A percentile compares a stretch with the other conserved stretches of the same genome.
These are phyloP conservation scores for Caloboletus firmus DNA, from an alignment of 1,284 basidiomycete genomes.

Conservation along the genomic window DNA sequence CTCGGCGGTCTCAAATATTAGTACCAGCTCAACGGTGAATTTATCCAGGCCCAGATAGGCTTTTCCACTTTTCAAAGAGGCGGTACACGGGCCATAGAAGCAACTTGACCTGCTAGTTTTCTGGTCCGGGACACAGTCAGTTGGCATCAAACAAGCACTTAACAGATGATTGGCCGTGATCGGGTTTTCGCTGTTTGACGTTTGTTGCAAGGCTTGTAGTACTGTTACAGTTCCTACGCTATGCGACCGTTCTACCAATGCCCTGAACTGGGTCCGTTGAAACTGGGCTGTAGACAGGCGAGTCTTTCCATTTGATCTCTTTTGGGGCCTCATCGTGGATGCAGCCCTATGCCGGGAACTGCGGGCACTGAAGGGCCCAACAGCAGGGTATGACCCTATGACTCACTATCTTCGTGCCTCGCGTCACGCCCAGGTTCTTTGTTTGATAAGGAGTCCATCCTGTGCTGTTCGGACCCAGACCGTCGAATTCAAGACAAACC, in stretches of 20 bases:
- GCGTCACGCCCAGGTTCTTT: too few species aligned
- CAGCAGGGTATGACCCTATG: background rate
- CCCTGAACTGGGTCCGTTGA: too few species aligned
- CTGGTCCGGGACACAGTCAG: background rate
- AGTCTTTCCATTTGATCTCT: background rate
- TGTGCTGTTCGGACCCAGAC: slow-evolving; percentile 3
- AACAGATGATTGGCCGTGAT: background rate
- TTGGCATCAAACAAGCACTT: background rate
- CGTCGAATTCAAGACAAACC: background rate
- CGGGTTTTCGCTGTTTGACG: background rate
- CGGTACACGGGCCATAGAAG: too few species aligned
- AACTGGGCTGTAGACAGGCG: background rate
- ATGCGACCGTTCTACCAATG: too few species aligned
- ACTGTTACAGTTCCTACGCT: too few species aligned
- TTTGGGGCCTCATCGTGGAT: slow-evolving; percentile 3
- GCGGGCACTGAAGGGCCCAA: background rate
- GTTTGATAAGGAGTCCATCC: background rate
- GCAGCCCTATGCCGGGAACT: background rate
- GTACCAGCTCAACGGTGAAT: background rate
- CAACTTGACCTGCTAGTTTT: too few species aligned
- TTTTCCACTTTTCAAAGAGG: too few species aligned
- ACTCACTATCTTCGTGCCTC: background rate
- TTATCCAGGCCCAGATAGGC: background rate
- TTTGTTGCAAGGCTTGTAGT: background rate
- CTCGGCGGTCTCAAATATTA: too few species aligned